Base-by-base conservation (phyloP, 2,329 filamentous ascomycete genomes). In the Mariannaea sp. region DNA sequence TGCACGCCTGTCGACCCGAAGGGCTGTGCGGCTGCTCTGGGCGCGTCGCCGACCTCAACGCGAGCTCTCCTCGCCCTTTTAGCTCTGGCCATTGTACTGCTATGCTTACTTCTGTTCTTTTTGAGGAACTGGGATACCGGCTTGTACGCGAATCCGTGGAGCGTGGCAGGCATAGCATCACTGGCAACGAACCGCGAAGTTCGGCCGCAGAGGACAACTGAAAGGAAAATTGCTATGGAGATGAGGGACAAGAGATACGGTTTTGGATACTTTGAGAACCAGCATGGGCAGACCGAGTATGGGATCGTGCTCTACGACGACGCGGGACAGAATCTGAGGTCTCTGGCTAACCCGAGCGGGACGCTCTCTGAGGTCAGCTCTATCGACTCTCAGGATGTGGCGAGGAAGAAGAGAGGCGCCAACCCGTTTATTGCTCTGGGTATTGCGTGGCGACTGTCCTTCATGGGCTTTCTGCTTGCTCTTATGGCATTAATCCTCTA, bases 401-500 rank as follows among this genome's bases (percentile, higher is more conserved):
- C 27, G 33, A 54, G 17, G 8, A 50, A 38, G 8, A 58, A 36
- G 3, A 33, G 47, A 3, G 40, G 46, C 20, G 55, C 59, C 5
- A 66, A 64, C 2, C 73, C 72, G 1, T 75, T 76, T 38, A 64
- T 75, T 17, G 61, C 71, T 1, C 65, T 76, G 5, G 69, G 70
- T 0, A 57, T 69, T 13, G 65, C 61, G 1, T 76, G 73, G 72
- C 65, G 73, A 2, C 46, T 73, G 1, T n/a, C 50, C 0, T 71
- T 76, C 38, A 46, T 70, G 8, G 16, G 68, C 1, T 71, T 75
- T 20, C 60, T 75, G 7, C 36, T 69, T 8, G 71, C 62, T 0
- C 46, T 77, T 1, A 68, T 75, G 10, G 59, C 61, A 4, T 61
- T 78, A 9, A 62, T 77, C n/a, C 62, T 75, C 7, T 77, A 74